A percentile compares a stretch with the other conserved stretches of the same genome.
phyloP scores from a whole-genome alignment of 2,329 filamentous ascomycete genomes.

The Calonectria multiphialidica region DNA sequence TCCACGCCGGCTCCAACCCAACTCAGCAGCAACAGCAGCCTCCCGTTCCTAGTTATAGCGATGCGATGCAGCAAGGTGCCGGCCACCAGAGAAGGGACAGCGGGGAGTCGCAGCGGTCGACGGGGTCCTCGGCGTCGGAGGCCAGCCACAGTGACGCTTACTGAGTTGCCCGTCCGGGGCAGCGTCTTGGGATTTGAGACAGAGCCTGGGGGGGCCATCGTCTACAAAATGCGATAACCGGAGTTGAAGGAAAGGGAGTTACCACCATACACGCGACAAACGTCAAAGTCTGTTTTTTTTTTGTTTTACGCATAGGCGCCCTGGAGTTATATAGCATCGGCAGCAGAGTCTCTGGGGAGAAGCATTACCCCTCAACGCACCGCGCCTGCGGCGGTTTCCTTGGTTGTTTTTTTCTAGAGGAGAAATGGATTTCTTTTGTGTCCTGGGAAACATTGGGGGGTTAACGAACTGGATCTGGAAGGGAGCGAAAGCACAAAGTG shows the following conservation, averaged over 20 bases:
- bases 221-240: constrained; percentile 35
- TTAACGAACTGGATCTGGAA: constrained; percentile 14
- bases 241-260: constrained; percentile 37
- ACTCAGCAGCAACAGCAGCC: constrained; percentile 58
- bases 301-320: constrained; percentile 42
- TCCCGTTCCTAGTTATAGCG: constrained; percentile 86
- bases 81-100: constrained; percentile 42
- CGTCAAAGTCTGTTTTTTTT: constrained; percentile 40
- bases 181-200: constrained; percentile 23
- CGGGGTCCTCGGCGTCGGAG: constrained; percentile 17
- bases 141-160: not conserved
- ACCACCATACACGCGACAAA: constrained; percentile 35
- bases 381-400: constrained; percentile 15
- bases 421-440: constrained; percentile 15
- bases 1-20: constrained; percentile 39
- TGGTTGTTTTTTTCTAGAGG: constrained; percentile 33
- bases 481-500: constrained; percentile 26
- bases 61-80: constrained; percentile 71
- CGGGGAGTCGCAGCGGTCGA: constrained; percentile 36
- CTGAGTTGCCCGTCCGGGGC: constrained; percentile 7
- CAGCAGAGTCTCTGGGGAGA: constrained; percentile 19
- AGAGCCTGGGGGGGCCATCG: constrained; percentile 9
- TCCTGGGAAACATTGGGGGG: constrained; percentile 15
- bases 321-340: constrained; percentile 42
- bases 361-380: not conserved